Evolutionary conservation across 441 rosid species (phyloP).

Genomic region (Adansonia rubrostipa): DNA sequence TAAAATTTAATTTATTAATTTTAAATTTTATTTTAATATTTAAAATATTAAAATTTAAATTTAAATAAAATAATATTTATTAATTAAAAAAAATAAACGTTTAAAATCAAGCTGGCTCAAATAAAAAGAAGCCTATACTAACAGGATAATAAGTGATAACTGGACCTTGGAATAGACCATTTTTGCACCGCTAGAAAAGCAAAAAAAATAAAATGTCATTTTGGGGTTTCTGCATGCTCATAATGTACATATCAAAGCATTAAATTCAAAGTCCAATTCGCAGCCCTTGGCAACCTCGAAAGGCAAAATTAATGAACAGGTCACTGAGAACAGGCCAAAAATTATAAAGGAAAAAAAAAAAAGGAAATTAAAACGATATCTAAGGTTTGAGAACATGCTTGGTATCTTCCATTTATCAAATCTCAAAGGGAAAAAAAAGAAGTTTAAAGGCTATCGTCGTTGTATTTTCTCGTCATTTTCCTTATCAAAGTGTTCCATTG

Average conservation of each 20-base stretch:
- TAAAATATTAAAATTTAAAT: too few relatives aligned
- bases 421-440: background rate
- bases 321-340: background rate
- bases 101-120: too few relatives aligned
- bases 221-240: background rate
- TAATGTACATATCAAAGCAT: background rate
- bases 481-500: background rate
- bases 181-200: too few relatives aligned
- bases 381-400: conserved; percentile 10
- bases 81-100: too few relatives aligned
- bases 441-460: background rate
- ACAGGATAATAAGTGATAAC: too few relatives aligned
- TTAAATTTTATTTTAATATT: too few relatives aligned
- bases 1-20: too few relatives aligned
- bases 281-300: conserved; percentile 14
- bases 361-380: background rate
- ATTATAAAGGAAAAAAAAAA: background rate
- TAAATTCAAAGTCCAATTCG: background rate
- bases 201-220: background rate
- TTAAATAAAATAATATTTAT: too few relatives aligned
- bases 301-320: background rate
- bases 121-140: too few relatives aligned
- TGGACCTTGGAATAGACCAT: too few relatives aligned
- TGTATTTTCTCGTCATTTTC: background rate
- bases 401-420: conserved; percentile 7